Evolutionary conservation across 345 rosid genomes (phyloP).

Genomic region (Brassica carinata): DNA sequence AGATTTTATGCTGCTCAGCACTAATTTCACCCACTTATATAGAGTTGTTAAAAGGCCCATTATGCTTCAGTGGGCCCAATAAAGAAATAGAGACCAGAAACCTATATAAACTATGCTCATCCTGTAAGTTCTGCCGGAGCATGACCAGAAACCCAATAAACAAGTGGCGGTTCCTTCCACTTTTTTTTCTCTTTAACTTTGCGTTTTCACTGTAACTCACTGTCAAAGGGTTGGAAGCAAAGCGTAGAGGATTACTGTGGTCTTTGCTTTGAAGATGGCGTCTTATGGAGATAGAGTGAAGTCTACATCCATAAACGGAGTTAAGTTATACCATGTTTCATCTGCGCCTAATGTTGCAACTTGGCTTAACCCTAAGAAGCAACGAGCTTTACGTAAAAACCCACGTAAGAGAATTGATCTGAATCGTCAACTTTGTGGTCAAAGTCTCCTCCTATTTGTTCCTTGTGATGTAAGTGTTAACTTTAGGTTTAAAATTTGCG

Average conservation of each 20-base stretch:
- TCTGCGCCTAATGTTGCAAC: slow-evolving; percentile 67
- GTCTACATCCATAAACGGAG: slow-evolving; percentile 78
- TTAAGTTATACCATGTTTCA: slow-evolving; percentile 67
- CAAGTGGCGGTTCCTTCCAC: neutral
- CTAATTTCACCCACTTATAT: no score
- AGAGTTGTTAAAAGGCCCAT: no score
- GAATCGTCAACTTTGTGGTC: neutral
- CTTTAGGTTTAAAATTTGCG: neutral
- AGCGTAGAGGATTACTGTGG: neutral
- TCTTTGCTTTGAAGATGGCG: slow-evolving; percentile 49
- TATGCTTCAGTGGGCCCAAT: neutral
- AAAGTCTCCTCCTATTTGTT: slow-evolving; percentile 1
- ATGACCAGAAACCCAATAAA: neutral
- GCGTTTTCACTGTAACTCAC: slow-evolving; percentile 13
- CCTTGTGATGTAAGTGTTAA: neutral
- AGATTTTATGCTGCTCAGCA: no score
- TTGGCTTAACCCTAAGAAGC: slow-evolving; percentile 78
- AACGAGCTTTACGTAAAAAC: slow-evolving; percentile 73
- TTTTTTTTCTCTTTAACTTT: neutral
- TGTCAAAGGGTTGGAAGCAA: slow-evolving; percentile 5
- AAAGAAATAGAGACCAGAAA: neutral
- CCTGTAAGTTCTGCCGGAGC: slow-evolving; percentile 32
- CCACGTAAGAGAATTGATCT: slow-evolving; percentile 40
- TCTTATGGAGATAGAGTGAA: slow-evolving; percentile 65
- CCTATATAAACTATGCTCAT: slow-evolving; percentile 18